These are phyloP conservation scores for Apiotrichum sp. DNA, from an alignment of 1,284 basidiomycete genomes.

Conservation along the genomic window DNA sequence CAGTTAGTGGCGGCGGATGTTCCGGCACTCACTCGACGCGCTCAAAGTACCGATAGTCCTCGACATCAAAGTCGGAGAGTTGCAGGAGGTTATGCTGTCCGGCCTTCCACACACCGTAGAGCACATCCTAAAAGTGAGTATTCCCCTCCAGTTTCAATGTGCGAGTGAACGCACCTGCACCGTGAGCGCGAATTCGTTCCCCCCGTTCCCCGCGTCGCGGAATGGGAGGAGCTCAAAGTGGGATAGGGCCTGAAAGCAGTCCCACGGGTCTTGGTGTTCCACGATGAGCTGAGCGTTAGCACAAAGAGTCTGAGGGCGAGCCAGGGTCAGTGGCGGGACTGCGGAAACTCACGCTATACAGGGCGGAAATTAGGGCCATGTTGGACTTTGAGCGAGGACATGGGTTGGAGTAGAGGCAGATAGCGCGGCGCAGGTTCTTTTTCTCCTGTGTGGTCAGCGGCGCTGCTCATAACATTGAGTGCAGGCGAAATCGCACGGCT, in stretches of 20 bases:
- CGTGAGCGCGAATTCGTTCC: slow-evolving; percentile 84
- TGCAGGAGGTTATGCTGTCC: slow-evolving; percentile 82
- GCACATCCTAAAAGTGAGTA: slow-evolving; percentile 57
- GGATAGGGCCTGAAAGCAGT: slow-evolving; percentile 87
- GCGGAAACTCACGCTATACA: slow-evolving; percentile 54
- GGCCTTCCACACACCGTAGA: slow-evolving; percentile 94
- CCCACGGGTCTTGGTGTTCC: slow-evolving; percentile 83
- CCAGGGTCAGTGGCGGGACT: too few relatives aligned
- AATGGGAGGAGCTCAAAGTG: slow-evolving; percentile 90
- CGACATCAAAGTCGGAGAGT: slow-evolving; percentile 71
- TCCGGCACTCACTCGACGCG: slow-evolving; percentile 60
- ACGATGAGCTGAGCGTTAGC: slow-evolving; percentile 71
- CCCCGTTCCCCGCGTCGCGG: slow-evolving; percentile 88
- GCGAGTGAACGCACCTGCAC: neutral
- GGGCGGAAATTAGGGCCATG: slow-evolving; percentile 81
- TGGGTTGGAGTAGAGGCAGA: slow-evolving; percentile 84
- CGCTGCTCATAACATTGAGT: slow-evolving; percentile 12
- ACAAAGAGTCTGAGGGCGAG: too few relatives aligned
- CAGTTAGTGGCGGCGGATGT: neutral
- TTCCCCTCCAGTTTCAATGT: neutral
- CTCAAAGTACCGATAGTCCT: slow-evolving; percentile 71
- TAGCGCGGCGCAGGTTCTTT: slow-evolving; percentile 47
- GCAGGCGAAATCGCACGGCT: too few relatives aligned
- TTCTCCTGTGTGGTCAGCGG: slow-evolving; percentile 53
- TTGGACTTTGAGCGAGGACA: slow-evolving; percentile 86